These are phyloP conservation scores for Pyrenopolyporus hunteri DNA, from an alignment of 495 filamentous ascomycete species.

Conservation along the genomic window DNA sequence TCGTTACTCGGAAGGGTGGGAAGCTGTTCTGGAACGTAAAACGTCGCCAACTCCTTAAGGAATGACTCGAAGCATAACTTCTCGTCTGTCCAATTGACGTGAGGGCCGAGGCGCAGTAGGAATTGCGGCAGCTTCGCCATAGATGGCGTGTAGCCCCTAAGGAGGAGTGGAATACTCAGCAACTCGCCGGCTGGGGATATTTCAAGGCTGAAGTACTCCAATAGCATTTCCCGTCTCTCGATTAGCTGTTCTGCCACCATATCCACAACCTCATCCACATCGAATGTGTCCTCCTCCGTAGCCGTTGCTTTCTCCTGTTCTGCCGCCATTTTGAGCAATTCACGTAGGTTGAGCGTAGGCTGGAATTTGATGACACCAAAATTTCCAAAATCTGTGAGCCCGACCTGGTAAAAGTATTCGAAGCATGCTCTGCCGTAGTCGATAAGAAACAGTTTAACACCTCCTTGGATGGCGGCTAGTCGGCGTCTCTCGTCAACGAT, in stretches of 20 bases:
- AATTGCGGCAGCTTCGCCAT: conserved; percentile 89
- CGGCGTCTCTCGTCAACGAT: conserved; percentile 87
- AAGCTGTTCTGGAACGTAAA: conserved; percentile 87
- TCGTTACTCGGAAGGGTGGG: conserved; percentile 58
- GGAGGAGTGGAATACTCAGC: conserved; percentile 76
- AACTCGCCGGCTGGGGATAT: conserved; percentile 81
- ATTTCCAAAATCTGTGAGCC: conserved; percentile 94
- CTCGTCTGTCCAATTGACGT: conserved; percentile 86
- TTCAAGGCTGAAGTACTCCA: conserved; percentile 89
- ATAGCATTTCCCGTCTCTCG: conserved; percentile 80
- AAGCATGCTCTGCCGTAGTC: conserved; percentile 89
- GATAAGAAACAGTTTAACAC: conserved; percentile 89
- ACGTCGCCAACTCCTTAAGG: conserved; percentile 83
- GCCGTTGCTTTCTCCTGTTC: conserved; percentile 63
- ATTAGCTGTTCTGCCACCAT: conserved; percentile 67
- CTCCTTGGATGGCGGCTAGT: conserved; percentile 89
- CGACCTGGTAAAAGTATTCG: conserved; percentile 97
- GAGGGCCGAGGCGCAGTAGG: conserved; percentile 84
- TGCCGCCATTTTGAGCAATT: conserved; percentile 75
- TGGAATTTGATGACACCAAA: conserved; percentile 85
- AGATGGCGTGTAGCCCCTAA: conserved; percentile 87
- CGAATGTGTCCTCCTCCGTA: conserved; percentile 60
- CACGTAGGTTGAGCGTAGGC: conserved; percentile 71
- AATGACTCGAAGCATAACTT: conserved; percentile 86
- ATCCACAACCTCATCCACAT: conserved; percentile 69